Percentiles rank a stretch among this genome's conserved stretches.
These are phyloP conservation scores for Coemansia nantahalensis DNA, from an alignment of 192 early-diverging fungal species.

Conservation along the genomic window DNA sequence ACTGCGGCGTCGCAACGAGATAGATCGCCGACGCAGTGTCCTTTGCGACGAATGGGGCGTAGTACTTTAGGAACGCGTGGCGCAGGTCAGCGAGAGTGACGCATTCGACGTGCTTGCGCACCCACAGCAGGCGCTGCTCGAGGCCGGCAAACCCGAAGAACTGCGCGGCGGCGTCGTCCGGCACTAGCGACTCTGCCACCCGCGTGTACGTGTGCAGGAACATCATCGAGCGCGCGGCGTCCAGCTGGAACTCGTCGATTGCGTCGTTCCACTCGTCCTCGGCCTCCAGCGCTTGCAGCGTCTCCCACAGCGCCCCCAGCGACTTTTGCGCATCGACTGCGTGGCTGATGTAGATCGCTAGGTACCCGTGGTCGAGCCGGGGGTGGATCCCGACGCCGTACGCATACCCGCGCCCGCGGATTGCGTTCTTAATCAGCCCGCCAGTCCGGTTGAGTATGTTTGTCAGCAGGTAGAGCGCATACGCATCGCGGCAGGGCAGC, in stretches of 20 bases:
- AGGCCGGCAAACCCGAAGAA: constrained; percentile 32
- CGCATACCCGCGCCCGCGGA: constrained; percentile 74
- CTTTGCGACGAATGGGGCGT: constrained; percentile 30
- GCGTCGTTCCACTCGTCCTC: constrained; percentile 32
- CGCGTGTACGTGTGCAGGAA: constrained; percentile 22
- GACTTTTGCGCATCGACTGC: constrained; percentile 42
- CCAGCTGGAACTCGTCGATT: constrained; percentile 42
- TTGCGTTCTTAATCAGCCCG: constrained; percentile 78
- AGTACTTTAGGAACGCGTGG: constrained; percentile 23
- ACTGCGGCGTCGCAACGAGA: constrained; percentile 36
- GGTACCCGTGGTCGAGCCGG: constrained; percentile 15
- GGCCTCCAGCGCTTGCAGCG: constrained; percentile 13
- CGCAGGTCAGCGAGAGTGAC: constrained; percentile 32
- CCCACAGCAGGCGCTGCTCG: constrained; percentile 38
- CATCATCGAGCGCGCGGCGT: constrained; percentile 31
- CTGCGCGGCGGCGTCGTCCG: constrained; percentile 27
- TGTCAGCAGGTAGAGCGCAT: constrained; percentile 50
- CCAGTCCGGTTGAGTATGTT: constrained; percentile 72
- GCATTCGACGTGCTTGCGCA: constrained; percentile 31
- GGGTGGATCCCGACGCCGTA: constrained; percentile 60
- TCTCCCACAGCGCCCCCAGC: constrained; percentile 38
- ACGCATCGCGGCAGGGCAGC: constrained; percentile 30
- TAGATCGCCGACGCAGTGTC: constrained; percentile 18
- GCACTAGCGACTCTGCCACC: constrained; percentile 12
- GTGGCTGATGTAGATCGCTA: constrained; percentile 50